Evolutionary conservation across 192 early-diverging fungal species (phyloP).

Genomic region (Coemansia sp.): DNA sequence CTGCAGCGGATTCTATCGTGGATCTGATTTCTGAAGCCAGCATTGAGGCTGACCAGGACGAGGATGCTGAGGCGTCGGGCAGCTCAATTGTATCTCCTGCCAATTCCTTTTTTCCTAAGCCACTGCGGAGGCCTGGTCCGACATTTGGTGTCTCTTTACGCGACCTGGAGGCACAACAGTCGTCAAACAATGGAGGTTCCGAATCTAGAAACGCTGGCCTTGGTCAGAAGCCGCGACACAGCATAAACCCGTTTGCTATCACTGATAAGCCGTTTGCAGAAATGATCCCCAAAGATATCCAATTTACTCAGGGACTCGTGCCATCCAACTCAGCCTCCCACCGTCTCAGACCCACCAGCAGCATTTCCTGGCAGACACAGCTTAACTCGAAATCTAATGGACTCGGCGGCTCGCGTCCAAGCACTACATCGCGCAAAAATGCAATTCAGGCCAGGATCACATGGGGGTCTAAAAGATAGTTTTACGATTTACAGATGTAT

Average conservation of each 20-base stretch:
- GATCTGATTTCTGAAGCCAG: slow-evolving; percentile 14
- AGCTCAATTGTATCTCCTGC: slow-evolving; percentile 8
- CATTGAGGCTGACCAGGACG: slow-evolving; percentile 13
- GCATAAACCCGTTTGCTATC: slow-evolving; percentile 11
- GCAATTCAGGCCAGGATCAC: slow-evolving; percentile 25
- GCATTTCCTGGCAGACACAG: neutral
- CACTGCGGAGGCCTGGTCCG: slow-evolving; percentile 8
- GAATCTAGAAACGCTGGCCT: no score
- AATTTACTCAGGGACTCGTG: neutral
- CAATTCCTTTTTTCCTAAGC: neutral
- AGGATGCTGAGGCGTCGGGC: slow-evolving; percentile 20
- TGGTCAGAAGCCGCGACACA: no score
- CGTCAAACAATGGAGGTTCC: no score
- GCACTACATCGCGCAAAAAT: neutral
- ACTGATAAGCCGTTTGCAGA: neutral
- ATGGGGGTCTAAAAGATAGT: slow-evolving; percentile 32
- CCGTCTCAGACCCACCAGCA: neutral
- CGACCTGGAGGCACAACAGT: slow-evolving; percentile 1
- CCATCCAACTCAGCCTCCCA: neutral
- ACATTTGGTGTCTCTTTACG: slow-evolving; percentile 29
- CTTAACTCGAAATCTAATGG: neutral
- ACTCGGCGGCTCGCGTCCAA: slow-evolving; percentile 7
- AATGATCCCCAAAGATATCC: neutral
- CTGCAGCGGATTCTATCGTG: neutral
- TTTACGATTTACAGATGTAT: no score